Evolutionary conservation across 768 basidiomycete genomes (phyloP), one percentile per base, ranked within the genome.

Genomic region (Suillus americanus): DNA sequence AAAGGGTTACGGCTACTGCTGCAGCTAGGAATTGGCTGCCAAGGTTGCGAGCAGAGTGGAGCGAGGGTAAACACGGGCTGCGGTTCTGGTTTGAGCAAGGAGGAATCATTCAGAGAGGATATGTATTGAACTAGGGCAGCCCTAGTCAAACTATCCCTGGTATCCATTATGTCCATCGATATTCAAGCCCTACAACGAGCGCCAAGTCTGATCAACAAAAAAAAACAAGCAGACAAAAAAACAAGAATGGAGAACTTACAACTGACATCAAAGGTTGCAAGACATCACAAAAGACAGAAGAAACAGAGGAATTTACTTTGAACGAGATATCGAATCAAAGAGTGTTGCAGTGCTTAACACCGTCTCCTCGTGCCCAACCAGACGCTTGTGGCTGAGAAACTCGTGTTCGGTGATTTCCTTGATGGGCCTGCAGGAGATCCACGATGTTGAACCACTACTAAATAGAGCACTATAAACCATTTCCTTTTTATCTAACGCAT

Each of bases 321-420:
- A 12, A 59, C 33, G 33, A 33, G 33, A 54, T 33, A 33, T 40
- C 16, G 50, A 51, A 38, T 40, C 38, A 63, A 65, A 55, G 64
- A 63, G 55, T 51, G 67, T 56, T 59, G 46, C 50, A 12, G 61
- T 59, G 64, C 61, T 51, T 50, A 33, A 64, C 48, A 48, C 67
- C 65, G 62, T 7, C 68, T 66, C 74, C 74, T 77, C 74, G 74
- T 75, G 76, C 71, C 55, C 60, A 60, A 57, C 37, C 33, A 30
- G 9, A 35, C 3, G 40, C 46, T 62, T 57, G 74, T 75, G 74
- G 74, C 74, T 75, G 74, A 74, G 75, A 74, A 75, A 77, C 75
- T 74, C 74, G 66, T 46, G 43, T 73, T 73, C 64, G 75, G 68
- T 66, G 68, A 73, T 74, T 68, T 68, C 67, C 63, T 68, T 67